phyloP scores from a whole-genome alignment of 176 grass and related monocot genomes.

The Zea luxurians region DNA sequence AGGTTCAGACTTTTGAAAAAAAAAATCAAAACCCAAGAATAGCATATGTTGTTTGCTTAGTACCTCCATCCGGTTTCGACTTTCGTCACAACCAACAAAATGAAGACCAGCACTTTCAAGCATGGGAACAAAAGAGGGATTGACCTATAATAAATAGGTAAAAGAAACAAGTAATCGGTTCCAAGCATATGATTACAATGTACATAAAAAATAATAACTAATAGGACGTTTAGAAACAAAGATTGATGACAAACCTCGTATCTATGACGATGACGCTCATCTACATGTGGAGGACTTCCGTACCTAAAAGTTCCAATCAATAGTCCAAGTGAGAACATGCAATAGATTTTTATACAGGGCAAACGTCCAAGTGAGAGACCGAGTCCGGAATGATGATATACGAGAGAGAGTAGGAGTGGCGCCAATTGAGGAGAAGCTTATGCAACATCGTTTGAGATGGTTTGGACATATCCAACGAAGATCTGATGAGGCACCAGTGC shows the following conservation, averaged over 20 bases:
- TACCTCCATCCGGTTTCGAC: conserved; percentile 95
- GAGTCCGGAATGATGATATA: no score
- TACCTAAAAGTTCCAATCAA: conserved; percentile 63
- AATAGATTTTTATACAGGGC: conserved; percentile 12
- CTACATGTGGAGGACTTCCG: conserved; percentile 62
- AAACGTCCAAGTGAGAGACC: no score
- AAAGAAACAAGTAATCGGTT: conserved; percentile 24
- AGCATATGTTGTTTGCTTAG: conserved; percentile 12
- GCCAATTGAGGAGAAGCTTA: no score
- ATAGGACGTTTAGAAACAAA: conserved; percentile 13
- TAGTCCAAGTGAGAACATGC: conserved; percentile 29
- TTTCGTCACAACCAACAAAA: conserved; percentile 93
- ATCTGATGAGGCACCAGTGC: no score
- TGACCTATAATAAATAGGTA: conserved; percentile 51
- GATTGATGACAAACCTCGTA: conserved; percentile 68
- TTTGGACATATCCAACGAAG: no score
- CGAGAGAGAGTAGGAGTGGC: no score
- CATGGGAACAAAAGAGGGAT: conserved; percentile 75
- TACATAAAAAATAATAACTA: conserved; percentile 14
- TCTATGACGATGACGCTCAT: conserved; percentile 97
- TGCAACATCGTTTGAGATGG: no score
- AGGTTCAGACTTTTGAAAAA: conserved; percentile 15
- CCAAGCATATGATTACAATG: neutral
- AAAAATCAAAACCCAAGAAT: conserved; percentile 8
- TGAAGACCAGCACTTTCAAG: conserved; percentile 72